Percentiles rank a stretch among this genome's conserved stretches.
Conservation (phyloP, 352 stramenopile species). For the Achlya hypogyna region DNA sequence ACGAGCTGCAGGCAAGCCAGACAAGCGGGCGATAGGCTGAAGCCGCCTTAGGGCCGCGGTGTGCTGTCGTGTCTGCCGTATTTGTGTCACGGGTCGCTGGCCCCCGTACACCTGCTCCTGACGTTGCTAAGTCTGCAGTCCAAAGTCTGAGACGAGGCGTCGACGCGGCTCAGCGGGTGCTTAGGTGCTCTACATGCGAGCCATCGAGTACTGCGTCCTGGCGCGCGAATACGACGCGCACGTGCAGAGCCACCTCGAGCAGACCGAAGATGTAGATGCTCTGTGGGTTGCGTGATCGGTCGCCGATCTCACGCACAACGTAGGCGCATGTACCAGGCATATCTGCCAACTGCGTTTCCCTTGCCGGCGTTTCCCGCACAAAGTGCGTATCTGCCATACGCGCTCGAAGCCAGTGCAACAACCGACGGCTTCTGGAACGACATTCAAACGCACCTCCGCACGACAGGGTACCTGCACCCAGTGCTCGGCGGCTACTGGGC, state of each 20-base stretch:
- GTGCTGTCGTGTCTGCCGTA: not conserved
- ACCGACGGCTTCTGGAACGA: constrained; percentile 11
- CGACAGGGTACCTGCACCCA: constrained; percentile 8
- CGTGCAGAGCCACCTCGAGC: not conserved
- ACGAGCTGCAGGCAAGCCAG: constrained; percentile 1
- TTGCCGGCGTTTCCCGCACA: not conserved
- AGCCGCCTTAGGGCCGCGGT: constrained; percentile 11
- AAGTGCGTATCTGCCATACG: not conserved
- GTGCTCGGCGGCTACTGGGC: not conserved
- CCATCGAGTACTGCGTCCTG: not conserved
- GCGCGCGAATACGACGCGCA: not conserved
- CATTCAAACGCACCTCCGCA: constrained; percentile 3
- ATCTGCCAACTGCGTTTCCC: not conserved
- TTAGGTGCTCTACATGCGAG: constrained; percentile 1
- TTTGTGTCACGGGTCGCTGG: constrained; percentile 6
- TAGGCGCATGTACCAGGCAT: not conserved
- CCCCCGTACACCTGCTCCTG: not conserved
- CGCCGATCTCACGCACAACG: too few species aligned
- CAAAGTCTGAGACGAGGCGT: not conserved
- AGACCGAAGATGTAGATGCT: not conserved
- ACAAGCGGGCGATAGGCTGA: not conserved
- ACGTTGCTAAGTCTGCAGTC: not conserved
- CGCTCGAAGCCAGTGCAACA: constrained; percentile 6
- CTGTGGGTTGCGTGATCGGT: too few species aligned
- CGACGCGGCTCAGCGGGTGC: too few species aligned